A percentile compares a stretch with the other conserved stretches of the same genome.
Conservation (phyloP, 164 flowering plant genomes). For the Saururus chinensis region DNA sequence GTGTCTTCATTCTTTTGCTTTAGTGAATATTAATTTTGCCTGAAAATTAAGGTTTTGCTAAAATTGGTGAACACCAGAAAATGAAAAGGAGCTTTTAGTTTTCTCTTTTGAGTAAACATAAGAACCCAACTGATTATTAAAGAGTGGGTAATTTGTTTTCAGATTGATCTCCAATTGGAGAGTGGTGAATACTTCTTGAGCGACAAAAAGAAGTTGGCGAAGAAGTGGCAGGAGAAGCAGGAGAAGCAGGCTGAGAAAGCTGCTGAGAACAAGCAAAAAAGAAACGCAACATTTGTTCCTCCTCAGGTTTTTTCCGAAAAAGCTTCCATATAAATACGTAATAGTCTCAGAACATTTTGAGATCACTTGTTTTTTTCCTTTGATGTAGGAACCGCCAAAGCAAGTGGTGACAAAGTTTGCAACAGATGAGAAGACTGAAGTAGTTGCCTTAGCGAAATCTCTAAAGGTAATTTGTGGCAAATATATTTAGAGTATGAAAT, state of each 20-base stretch:
- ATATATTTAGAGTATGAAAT: background rate
- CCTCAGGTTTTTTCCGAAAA: slow-evolving; percentile 45
- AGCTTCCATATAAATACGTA: background rate
- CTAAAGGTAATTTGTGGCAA: slow-evolving; percentile 50
- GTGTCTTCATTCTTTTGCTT: too few relatives aligned
- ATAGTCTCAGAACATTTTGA: background rate
- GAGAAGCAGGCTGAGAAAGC: slow-evolving; percentile 81
- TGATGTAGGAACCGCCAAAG: slow-evolving; percentile 39
- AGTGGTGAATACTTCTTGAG: slow-evolving; percentile 86
- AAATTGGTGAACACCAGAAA: background rate
- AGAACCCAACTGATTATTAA: background rate
- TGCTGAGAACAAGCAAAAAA: slow-evolving; percentile 71
- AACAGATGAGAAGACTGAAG: slow-evolving; percentile 29
- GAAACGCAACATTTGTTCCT: slow-evolving; percentile 74
- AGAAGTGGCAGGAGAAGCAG: slow-evolving; percentile 83
- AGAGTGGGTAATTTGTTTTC: slow-evolving; percentile 1
- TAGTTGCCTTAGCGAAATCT: slow-evolving; percentile 44
- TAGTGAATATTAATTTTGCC: too few relatives aligned
- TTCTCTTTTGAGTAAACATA: background rate
- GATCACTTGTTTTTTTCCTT: background rate
- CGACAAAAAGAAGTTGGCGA: slow-evolving; percentile 55
- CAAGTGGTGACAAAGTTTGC: slow-evolving; percentile 12
- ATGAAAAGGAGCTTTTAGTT: background rate
- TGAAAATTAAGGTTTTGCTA: too few relatives aligned
- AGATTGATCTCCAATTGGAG: slow-evolving; percentile 78